Evolutionary conservation across 345 rosid species (phyloP).

Genomic region (Lumnitzera littorea): DNA sequence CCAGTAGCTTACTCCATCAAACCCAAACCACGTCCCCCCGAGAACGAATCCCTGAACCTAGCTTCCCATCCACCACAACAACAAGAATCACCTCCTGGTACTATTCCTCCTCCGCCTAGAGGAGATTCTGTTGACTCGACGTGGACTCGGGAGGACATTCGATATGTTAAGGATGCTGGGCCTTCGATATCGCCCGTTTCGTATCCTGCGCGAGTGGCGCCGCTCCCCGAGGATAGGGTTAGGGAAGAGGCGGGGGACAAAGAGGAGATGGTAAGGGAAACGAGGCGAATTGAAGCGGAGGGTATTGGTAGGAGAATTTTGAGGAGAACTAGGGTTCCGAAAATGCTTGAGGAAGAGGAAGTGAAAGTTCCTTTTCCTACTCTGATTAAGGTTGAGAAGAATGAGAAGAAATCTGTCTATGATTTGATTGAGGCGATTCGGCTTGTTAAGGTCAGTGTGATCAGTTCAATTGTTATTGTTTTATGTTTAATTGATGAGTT

Average conservation of each 20-base stretch:
- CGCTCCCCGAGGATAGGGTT: constrained; percentile 69
- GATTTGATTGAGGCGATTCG: constrained; percentile 85
- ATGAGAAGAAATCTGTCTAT: constrained; percentile 44
- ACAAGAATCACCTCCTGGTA: constrained; percentile 4
- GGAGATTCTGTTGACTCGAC: neutral
- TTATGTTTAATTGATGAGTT: neutral
- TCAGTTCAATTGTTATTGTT: neutral
- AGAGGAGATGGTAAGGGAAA: constrained; percentile 33
- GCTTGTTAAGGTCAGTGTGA: constrained; percentile 62
- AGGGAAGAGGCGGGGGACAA: constrained; percentile 2
- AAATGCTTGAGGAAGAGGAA: constrained; percentile 18
- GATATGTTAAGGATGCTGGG: constrained; percentile 52
- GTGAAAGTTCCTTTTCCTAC: constrained; percentile 53
- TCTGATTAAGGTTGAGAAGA: constrained; percentile 55
- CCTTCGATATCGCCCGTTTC: constrained; percentile 58
- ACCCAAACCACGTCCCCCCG: constrained; percentile 18
- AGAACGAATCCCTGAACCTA: constrained; percentile 7
- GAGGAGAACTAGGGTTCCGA: constrained; percentile 25
- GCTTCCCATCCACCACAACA: constrained; percentile 9
- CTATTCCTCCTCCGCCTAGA: constrained; percentile 6
- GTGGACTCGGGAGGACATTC: constrained; percentile 71
- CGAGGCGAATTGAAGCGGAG: constrained; percentile 28
- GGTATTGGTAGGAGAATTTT: constrained; percentile 23
- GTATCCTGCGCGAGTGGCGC: constrained; percentile 66
- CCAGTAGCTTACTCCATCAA: constrained; percentile 60